Base-by-base conservation (phyloP, 148 eudicot species). In the Selenicereus undatus region DNA sequence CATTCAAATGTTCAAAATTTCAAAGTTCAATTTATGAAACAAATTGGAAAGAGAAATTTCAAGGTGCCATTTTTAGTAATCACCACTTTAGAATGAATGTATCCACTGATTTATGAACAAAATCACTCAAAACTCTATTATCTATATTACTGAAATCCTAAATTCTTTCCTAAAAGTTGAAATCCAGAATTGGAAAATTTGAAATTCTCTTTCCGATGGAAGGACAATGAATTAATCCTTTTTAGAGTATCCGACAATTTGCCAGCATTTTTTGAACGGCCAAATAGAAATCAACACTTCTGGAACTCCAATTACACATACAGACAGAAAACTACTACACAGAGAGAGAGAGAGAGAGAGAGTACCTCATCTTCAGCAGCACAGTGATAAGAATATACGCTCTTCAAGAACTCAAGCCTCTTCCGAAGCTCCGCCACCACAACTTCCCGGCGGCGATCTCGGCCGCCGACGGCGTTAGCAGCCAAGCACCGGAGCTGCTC, bases 341-440 rank as follows among this genome's bases (percentile, higher is more conserved):
- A 21, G n/a, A 30, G 32, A 39, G n/a, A 8, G 4, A 9, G 32
- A 11, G 24, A n/a, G 22, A 35, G 77, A 48, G 21, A 66, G 60
- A 22, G 32, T 11, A 92, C 98, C 98, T 95, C 93, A 82, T 93
- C 94, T 82, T 95, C 96, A 22, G 96, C 97, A 74, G 90, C 87
- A 69, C 87, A 91, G 65, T 93, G 96, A 42, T 93, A 90, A 71
- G 84, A 82, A 78, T 87, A 91, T 26, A 93, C 97, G 79, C 86
- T 85, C 86, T 86, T 91, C 69, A 95, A 82, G 80, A 95, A 95
- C 84, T 93, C 91, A 62, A 95, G 87, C 85, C 92, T 83, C 79
- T 87, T 78, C 26, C 78, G 76, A 27, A 95, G 80, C 71, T 90
- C 90, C 51, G 21, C 82, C 65, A 91, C 83, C 66, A 85, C 80